phyloP scores from a whole-genome alignment of 345 rosid species.

The Eucalyptus globulus region DNA sequence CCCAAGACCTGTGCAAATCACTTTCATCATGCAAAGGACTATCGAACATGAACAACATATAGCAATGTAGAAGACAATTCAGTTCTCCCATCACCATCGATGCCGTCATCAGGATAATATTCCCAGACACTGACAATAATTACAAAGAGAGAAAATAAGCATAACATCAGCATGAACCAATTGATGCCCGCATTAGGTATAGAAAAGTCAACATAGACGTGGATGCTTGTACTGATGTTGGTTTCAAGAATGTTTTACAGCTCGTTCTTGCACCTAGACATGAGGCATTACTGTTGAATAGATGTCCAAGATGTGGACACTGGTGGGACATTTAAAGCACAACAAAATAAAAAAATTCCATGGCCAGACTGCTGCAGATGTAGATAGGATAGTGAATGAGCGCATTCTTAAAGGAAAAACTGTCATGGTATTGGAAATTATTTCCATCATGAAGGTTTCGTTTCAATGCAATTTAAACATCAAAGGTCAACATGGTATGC shows the following conservation, averaged over 20 bases:
- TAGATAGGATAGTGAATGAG: neutral
- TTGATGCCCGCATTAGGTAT: neutral
- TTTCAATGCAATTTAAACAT: neutral
- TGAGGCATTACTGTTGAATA: neutral
- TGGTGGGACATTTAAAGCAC: neutral
- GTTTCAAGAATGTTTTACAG: neutral
- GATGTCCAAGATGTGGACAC: neutral
- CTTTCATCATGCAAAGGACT: neutral
- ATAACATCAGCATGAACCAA: neutral
- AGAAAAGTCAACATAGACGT: neutral
- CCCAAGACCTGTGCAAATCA: slow-evolving; percentile 58
- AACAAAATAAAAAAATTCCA: neutral
- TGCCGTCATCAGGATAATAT: neutral
- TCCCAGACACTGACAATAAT: neutral
- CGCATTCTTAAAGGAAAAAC: neutral
- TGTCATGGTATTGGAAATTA: neutral
- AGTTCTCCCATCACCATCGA: neutral
- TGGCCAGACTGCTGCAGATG: neutral
- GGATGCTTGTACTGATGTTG: neutral
- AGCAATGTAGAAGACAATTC: neutral
- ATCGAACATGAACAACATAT: neutral
- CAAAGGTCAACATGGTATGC: neutral
- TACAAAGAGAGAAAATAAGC: neutral
- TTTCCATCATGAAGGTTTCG: neutral
- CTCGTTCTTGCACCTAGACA: neutral